Percentiles rank a stretch among this genome's conserved stretches.
phyloP scores from a whole-genome alignment of 257 asterid genomes.

The Cruciata laevipes region DNA sequence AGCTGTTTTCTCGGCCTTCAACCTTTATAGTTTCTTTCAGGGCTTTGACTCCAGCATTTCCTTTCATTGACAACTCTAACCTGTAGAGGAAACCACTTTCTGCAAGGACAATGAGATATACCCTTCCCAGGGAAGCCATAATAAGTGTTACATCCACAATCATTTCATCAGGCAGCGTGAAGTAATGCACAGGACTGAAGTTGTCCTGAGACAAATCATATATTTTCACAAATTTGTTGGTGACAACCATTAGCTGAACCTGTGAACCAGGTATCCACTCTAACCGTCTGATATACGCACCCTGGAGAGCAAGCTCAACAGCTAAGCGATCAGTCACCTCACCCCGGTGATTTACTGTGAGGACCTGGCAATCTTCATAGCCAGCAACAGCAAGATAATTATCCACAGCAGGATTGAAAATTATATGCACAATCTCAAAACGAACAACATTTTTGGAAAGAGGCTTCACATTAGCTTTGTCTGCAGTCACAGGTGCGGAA shows the following conservation, averaged over 20 bases:
- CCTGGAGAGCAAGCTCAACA: constrained; percentile 95
- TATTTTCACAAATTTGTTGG: constrained; percentile 85
- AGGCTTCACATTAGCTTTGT: constrained; percentile 98
- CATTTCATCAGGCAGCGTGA: constrained; percentile 68
- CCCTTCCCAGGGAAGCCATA: constrained; percentile 73
- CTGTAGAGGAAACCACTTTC: constrained; percentile 80
- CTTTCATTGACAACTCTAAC: constrained; percentile 70
- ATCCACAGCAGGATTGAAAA: constrained; percentile 77
- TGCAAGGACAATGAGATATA: constrained; percentile 69
- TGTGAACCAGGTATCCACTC: constrained; percentile 99
- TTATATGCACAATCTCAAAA: constrained; percentile 88
- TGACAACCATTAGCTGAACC: constrained; percentile 94
- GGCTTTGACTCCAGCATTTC: constrained; percentile 79
- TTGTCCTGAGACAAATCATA: constrained; percentile 93
- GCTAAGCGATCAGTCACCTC: constrained; percentile 96
- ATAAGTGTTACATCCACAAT: constrained; percentile 76
- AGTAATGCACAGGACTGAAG: constrained; percentile 90
- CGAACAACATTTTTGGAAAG: constrained; percentile 92
- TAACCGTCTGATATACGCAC: constrained; percentile 85
- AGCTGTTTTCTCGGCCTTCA: constrained; percentile 49
- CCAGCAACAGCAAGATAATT: constrained; percentile 96
- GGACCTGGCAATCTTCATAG: constrained; percentile 98
- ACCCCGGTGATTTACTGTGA: constrained; percentile 90
- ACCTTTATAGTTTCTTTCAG: constrained; percentile 70
- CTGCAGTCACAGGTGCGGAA: constrained; percentile 92